Base-by-base conservation (phyloP, 805 yeast species). In the Teunomyces barrocoloradensis region DNA sequence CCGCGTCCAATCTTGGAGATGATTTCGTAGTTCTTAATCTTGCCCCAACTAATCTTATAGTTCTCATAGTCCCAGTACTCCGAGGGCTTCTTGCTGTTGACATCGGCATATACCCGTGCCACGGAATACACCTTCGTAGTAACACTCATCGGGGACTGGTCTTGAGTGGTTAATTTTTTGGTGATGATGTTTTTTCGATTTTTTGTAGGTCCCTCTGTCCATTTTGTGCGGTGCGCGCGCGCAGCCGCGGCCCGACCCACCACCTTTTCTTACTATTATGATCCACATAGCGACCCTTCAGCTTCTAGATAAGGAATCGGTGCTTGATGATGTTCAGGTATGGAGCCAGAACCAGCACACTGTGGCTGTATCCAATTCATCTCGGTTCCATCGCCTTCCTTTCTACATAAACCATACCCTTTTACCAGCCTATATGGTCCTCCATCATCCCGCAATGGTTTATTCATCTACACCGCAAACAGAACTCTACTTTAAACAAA, bases 11-110 rank as follows among this genome's bases (percentile, higher is more conserved):
- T 85, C 67, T 90, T 89, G 52, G 78, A 77, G 45, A 87, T 79
- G 51, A 91, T 86, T 64, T 91, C 97, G 62, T 85, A 86, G 59
- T 81, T 64, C 42, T 63, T 63, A 48, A 69, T 71, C 36, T 64
- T 57, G 17, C 75, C 76, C 78, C 78, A 73, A 38, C 61, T 60
- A 41, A 71, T 69, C 48, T 64, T 64, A 52, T 67, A 71, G 52
- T 82, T 83, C 54, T 87, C 96, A 61, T 89, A 89, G 65, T 89
- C 96, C 91, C 95, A 89, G 66, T 89, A 89, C 37, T 81, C 81
- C 44, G 77, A 74, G 11, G 91, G 87, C 61, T 84, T 80, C 48
- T 71, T 71, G 46, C 77, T 76, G 63, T 88, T 87, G 47, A 79
- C 91, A 58, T 87, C 85, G 15, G 90, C 82, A 63, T 89, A 89